Evolutionary conservation across 257 asterid species (phyloP), one percentile per base, ranked within the genome.

Genomic region (Petunia axillaris): DNA sequence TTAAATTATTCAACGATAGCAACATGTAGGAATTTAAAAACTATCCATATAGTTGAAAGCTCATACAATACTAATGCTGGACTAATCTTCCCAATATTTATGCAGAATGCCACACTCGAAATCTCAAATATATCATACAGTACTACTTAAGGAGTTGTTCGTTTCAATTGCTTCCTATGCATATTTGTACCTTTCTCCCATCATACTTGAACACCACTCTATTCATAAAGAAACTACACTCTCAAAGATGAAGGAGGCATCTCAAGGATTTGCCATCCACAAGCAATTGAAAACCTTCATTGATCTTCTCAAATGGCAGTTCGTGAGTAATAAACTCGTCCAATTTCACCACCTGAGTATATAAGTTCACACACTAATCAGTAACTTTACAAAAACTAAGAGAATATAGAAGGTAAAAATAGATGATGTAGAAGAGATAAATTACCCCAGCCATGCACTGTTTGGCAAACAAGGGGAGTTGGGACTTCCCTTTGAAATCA

Each of bases 401-500:
- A 1, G 16, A 62, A 48, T 15, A 57, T 5, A 76, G 3, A 6
- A 2, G 5, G 2, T 1, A 4, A 4, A 37, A 16, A 40, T 5
- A 14, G 55, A 8, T 44, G 6, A 59, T 44, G 48, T 16, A 36
- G n/a, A 15, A 35, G 6, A 10, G 9, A 41, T 10, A 5, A 67
- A n/a, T 76, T 43, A 90, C 94, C 92, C 99, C 99, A 62, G 88
- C 67, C 86, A 74, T 84, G 97, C 98, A 95, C 11, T 80, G 92
- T 52, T 83, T 15, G 48, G 87, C 98, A 15, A 95, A 90, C 2
- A 79, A 66, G 1, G 99, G 99, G 79, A 95, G 83, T 64, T 95
- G 99, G 10, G 97, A 84, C 85, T 92, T 95, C 0, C 96, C 97
- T 79, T 95, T 95, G 86, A 95, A 95, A 85, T 95, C 97, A 9